A percentile compares a stretch with the other conserved stretches of the same genome.
phyloP scores from a whole-genome alignment of 345 rosid genomes.

The Populus ilicifolia region DNA sequence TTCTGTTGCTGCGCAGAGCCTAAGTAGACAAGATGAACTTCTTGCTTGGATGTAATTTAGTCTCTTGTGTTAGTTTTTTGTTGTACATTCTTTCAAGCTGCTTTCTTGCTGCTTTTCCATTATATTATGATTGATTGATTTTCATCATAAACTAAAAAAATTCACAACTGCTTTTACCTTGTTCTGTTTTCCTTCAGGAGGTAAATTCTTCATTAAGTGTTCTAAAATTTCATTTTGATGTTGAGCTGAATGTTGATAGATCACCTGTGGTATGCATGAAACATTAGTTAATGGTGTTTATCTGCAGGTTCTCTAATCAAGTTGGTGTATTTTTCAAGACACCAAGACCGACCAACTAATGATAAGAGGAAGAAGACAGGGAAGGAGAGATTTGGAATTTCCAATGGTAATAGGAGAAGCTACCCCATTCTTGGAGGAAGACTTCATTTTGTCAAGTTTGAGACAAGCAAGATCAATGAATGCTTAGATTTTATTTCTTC shows the following conservation, averaged over 20 bases:
- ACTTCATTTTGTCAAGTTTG: constrained; percentile 92
- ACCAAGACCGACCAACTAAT: constrained; percentile 56
- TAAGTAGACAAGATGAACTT: too few species aligned
- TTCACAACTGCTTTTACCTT: not conserved
- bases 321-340: constrained; percentile 94
- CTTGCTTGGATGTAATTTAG: too few species aligned
- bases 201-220: not conserved
- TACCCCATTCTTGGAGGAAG: constrained; percentile 97
- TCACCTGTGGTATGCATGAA: not conserved
- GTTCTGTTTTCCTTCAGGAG: not conserved
- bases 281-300: constrained; percentile 4
- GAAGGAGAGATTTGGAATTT: constrained; percentile 71
- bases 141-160: too few species aligned
- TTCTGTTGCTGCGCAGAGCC: too few species aligned
- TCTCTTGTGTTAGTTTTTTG: too few species aligned
- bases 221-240: not conserved
- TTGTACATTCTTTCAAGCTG: too few species aligned
- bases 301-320: constrained; percentile 90
- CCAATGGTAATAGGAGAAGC: constrained; percentile 79
- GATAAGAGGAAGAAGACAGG: constrained; percentile 68
- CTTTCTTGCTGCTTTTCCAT: too few species aligned
- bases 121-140: too few species aligned
- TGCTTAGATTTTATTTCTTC: constrained; percentile 92
- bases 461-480: constrained; percentile 80
- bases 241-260: not conserved